A percentile compares a stretch with the other conserved stretches of the same genome.
phyloP scores from a whole-genome alignment of 176 grass and related monocot genomes.

The Carex cristatella region DNA sequence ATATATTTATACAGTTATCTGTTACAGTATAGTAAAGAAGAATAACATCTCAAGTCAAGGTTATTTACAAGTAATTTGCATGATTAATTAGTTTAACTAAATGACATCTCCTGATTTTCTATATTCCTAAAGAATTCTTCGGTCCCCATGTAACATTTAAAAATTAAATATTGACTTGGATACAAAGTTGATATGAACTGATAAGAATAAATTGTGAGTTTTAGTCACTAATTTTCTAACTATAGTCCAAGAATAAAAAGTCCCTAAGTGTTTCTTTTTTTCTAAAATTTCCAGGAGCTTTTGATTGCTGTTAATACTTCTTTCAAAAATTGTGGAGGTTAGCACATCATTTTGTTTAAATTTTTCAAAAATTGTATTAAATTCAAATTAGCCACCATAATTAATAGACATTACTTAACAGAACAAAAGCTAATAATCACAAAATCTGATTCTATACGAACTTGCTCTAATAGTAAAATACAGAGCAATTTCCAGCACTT shows the following conservation, averaged over 20 bases:
- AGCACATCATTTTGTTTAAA: neutral
- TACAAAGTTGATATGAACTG: neutral
- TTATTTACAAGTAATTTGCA: neutral
- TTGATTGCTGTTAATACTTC: too few relatives aligned
- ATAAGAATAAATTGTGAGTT: neutral
- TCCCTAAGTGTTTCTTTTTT: neutral
- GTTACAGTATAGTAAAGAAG: neutral
- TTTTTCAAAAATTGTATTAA: neutral
- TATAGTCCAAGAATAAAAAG: neutral
- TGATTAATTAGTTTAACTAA: neutral
- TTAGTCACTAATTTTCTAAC: neutral
- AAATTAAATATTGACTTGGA: neutral
- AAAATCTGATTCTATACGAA: slow-evolving; percentile 24
- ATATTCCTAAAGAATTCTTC: neutral
- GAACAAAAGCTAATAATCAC: slow-evolving; percentile 24
- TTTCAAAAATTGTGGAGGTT: too few relatives aligned
- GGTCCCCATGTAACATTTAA: neutral
- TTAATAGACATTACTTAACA: slow-evolving; percentile 9
- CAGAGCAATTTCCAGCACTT: slow-evolving; percentile 18
- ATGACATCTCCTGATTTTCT: neutral
- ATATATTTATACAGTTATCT: neutral
- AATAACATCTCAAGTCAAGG: neutral
- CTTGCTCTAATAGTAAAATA: slow-evolving; percentile 46
- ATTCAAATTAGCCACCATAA: neutral
- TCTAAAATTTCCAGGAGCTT: neutral